Evolutionary conservation across 768 basidiomycete genomes (phyloP).

Genomic region (Lactarius evosmus): DNA sequence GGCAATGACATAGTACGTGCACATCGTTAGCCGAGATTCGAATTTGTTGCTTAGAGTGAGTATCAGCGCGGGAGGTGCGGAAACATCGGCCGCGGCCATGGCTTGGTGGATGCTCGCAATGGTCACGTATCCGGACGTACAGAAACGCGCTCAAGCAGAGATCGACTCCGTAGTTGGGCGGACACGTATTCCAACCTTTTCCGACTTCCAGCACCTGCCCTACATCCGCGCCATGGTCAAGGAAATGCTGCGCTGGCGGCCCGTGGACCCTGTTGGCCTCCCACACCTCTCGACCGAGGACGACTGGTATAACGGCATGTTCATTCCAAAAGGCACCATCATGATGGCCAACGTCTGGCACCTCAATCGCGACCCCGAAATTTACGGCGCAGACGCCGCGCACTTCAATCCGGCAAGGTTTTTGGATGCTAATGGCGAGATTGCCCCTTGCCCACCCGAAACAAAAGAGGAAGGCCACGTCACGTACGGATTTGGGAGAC

Average conservation of each 20-base stretch:
- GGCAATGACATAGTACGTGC: conserved; percentile 5
- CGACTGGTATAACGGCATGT: conserved; percentile 31
- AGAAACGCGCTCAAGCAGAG: conserved; percentile 14
- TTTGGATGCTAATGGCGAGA: conserved; percentile 29
- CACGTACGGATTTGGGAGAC: conserved; percentile 32
- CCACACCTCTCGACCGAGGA: conserved; percentile 29
- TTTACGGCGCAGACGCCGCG: conserved; percentile 30
- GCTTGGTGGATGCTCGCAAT: conserved; percentile 18
- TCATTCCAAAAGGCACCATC: conserved; percentile 38
- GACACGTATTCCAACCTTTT: conserved; percentile 12
- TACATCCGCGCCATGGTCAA: conserved; percentile 27
- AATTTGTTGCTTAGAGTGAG: neutral
- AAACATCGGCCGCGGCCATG: conserved; percentile 1
- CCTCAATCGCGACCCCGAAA: conserved; percentile 30
- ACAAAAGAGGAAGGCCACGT: conserved; percentile 33
- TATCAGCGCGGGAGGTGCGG: conserved; percentile 6
- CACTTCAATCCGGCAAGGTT: conserved; percentile 30
- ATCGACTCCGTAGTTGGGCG: conserved; percentile 21
- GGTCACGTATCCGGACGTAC: conserved; percentile 9
- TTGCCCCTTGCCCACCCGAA: conserved; percentile 20
- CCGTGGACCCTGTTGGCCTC: conserved; percentile 15
- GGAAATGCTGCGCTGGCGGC: conserved; percentile 21
- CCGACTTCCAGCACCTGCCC: conserved; percentile 17
- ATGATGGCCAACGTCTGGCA: conserved; percentile 34
- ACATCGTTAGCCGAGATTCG: neutral